Conservation (phyloP, 768 basidiomycete species). For the Hygrophoropsis aurantiaca region DNA sequence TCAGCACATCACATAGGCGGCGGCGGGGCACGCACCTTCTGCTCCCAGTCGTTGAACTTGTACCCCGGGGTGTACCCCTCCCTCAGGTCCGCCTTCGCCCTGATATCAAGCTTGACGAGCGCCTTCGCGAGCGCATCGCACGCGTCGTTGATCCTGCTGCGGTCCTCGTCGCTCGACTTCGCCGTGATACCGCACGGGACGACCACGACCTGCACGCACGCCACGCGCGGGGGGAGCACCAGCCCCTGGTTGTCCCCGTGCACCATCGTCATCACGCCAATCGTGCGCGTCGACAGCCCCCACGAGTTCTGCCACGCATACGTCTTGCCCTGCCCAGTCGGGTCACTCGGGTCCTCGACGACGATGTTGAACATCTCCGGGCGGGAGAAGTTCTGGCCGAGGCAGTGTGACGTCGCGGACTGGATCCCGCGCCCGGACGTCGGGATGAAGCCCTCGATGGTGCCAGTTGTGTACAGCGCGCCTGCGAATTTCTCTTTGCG, state of each 20-base stretch:
- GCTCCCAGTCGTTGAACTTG: conserved; percentile 99
- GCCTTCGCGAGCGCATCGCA: conserved; percentile 76
- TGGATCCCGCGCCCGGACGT: conserved; percentile 97
- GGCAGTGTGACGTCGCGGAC: conserved; percentile 94
- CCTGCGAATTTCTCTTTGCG: conserved; percentile 99
- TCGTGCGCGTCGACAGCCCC: conserved; percentile 94
- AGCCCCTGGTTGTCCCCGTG: conserved; percentile 98
- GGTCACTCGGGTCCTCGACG: conserved; percentile 90
- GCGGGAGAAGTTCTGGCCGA: conserved; percentile 97
- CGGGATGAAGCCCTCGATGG: conserved; percentile 96
- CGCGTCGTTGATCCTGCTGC: conserved; percentile 69
- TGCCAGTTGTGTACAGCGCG: conserved; percentile 94
- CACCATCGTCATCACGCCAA: conserved; percentile 99
- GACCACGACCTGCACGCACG: conserved; percentile 86
- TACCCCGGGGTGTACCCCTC: conserved; percentile 98
- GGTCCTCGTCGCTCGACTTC: conserved; percentile 68
- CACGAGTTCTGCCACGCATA: conserved; percentile 99
- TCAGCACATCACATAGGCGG: conserved; percentile 2
- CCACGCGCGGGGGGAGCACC: conserved; percentile 95
- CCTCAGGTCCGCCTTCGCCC: conserved; percentile 87
- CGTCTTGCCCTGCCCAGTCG: conserved; percentile 62
- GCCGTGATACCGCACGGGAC: conserved; percentile 95
- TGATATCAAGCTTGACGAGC: conserved; percentile 70
- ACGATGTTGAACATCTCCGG: conserved; percentile 97
- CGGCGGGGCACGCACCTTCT: conserved; percentile 60